Evolutionary conservation across 2,329 filamentous ascomycete genomes (phyloP), one percentile per base, ranked within the genome.

Genomic region (Colletotrichum tabaci): DNA sequence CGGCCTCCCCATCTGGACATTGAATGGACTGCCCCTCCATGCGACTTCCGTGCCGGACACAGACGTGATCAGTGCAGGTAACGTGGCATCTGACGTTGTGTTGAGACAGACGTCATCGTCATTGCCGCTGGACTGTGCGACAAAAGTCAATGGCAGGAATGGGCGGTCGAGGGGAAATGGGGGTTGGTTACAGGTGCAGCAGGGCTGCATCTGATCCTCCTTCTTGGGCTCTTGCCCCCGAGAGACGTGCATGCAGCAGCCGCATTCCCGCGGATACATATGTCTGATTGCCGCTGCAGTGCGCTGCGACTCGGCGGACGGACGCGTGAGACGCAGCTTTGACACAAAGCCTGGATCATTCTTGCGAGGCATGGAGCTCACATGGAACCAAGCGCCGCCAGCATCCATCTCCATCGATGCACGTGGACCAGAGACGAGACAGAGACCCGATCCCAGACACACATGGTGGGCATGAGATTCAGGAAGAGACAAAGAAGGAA

Each of bases 31-130:
- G 30, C 30, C 30, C 8, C 30, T 35, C 30, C 30, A 9, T 35
- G 26, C 30, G 46, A 38, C 56, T 35, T 50, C 65, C 49, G 15
- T 38, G 52, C 21, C 42, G 47, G 49, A 47, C 35, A 42, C 46
- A 42, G n/a, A 18, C 35, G 50, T 47, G 58, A 64, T 44, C 58
- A 55, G 60, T 61, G 58, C 58, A 30, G 65, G 15, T 23, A 63
- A 35, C 40, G 58, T 60, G 58, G 46, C 53, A 61, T 64, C 23
- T 50, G 65, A 72, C 16, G 50, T 60, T 23, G 42, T 61, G 46
- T 69, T 72, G 65, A 72, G 63, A 72, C 65, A 26, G 30, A 26
- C 44, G 44, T 18, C 53, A 64, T 61, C 30, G 58, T 60, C 65
- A 53, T 58, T 42, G 47, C 18, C 2, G 18, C 23, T 10, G 35